These are phyloP conservation scores for Nemania bipapillata DNA, from an alignment of 2,329 filamentous ascomycete genomes.

Conservation along the genomic window DNA sequence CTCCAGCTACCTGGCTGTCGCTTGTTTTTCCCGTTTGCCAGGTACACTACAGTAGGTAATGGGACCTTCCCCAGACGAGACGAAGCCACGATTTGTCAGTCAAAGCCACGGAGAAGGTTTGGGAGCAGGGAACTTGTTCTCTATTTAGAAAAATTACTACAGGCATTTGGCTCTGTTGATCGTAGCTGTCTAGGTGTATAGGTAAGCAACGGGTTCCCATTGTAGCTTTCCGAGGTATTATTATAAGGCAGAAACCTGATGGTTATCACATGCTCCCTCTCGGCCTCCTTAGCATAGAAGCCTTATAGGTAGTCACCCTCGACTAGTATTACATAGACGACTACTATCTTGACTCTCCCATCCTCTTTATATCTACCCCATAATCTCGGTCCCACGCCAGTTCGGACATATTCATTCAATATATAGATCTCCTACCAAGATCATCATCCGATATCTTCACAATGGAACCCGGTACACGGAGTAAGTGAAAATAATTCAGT, in stretches of 20 bases:
- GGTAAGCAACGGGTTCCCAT: conserved; percentile 38
- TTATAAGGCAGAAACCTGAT: conserved; percentile 19
- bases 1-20: conserved; percentile 18
- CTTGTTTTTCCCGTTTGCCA: neutral
- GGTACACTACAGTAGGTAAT: conserved; percentile 19
- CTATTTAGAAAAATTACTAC: conserved; percentile 39
- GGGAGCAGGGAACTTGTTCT: conserved; percentile 25
- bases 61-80: conserved; percentile 23
- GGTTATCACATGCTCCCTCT: conserved; percentile 31
- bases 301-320: conserved; percentile 2
- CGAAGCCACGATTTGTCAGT: conserved; percentile 35
- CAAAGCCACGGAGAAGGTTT: conserved; percentile 10
- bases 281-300: conserved; percentile 13
- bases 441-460: conserved; percentile 3
- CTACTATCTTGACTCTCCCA: neutral
- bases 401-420: conserved; percentile 15
- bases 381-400: conserved; percentile 2
- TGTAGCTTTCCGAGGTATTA: conserved; percentile 34
- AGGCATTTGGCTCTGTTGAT: conserved; percentile 29
- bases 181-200: conserved; percentile 18
- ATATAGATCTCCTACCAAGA: conserved; percentile 11
- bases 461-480: conserved; percentile 32
- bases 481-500: conserved; percentile 23
- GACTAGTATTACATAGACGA: neutral
- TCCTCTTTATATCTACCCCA: conserved; percentile 12